A percentile compares a stretch with the other conserved stretches of the same genome.
Conservation (phyloP, 2,329 filamentous ascomycete species). For the Pezicula neosporulosa region DNA sequence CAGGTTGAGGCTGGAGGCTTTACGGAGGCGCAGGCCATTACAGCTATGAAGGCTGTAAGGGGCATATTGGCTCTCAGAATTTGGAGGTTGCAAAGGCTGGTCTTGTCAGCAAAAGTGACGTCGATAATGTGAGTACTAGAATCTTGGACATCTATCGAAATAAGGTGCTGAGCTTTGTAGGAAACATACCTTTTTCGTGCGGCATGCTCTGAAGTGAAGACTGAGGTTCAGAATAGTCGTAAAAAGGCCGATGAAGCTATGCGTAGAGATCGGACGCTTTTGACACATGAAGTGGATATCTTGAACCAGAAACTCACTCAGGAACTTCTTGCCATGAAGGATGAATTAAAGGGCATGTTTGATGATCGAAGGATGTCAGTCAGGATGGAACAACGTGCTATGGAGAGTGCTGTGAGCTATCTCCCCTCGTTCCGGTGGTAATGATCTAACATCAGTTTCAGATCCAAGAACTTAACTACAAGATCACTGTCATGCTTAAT, state of each 20-base stretch:
- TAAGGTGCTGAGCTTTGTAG: constrained; percentile 26
- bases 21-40: constrained; percentile 70
- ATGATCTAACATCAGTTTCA: constrained; percentile 30
- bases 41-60: constrained; percentile 89
- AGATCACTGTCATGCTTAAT: constrained; percentile 86
- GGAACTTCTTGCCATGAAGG: constrained; percentile 76
- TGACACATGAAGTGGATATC: constrained; percentile 96
- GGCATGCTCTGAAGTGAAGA: constrained; percentile 86
- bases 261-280: constrained; percentile 75
- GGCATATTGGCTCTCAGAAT: constrained; percentile 69
- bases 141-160: constrained; percentile 1
- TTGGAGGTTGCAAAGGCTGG: constrained; percentile 76
- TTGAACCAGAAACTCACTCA: constrained; percentile 80
- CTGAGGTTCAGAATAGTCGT: constrained; percentile 78
- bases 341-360: constrained; percentile 93
- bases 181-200: constrained; percentile 92
- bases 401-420: constrained; percentile 69
- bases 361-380: constrained; percentile 94
- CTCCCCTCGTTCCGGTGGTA: not conserved
- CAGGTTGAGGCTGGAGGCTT: constrained; percentile 72
- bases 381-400: constrained; percentile 78
- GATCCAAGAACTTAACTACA: constrained; percentile 94
- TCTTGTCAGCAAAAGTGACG: constrained; percentile 84
- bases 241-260: constrained; percentile 76
- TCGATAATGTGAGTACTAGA: constrained; percentile 64